These are phyloP conservation scores for Paecilomyces niveus DNA, from an alignment of 2,329 filamentous ascomycete species.

Conservation along the genomic window DNA sequence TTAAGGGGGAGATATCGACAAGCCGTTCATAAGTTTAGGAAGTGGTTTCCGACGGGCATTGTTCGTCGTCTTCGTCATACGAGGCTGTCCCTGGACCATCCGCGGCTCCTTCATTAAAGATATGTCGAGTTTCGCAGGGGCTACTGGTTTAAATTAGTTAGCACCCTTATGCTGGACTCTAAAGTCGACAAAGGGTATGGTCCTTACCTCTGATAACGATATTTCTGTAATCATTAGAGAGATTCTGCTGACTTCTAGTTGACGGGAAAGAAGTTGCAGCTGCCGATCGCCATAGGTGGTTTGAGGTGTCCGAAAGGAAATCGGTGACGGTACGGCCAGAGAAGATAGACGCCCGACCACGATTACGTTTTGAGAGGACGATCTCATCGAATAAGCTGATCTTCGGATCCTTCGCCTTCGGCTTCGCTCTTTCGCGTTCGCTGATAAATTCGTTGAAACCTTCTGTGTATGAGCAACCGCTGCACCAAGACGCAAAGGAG, in stretches of 20 bases:
- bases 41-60: slow-evolving; percentile 36
- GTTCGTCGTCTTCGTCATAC: slow-evolving; percentile 42
- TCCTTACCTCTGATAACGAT: slow-evolving; percentile 44
- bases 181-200: neutral
- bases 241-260: slow-evolving; percentile 38
- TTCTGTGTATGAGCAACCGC: slow-evolving; percentile 22
- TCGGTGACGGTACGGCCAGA: slow-evolving; percentile 42
- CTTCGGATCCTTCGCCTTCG: slow-evolving; percentile 45
- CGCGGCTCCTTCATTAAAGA: slow-evolving; percentile 87
- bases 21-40: slow-evolving; percentile 36
- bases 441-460: slow-evolving; percentile 58
- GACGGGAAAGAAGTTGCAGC: slow-evolving; percentile 50
- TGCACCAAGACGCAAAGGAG: neutral
- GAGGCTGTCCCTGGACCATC: slow-evolving; percentile 79
- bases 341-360: slow-evolving; percentile 52
- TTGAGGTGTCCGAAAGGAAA: slow-evolving; percentile 56
- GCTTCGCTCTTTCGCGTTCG: slow-evolving; percentile 50
- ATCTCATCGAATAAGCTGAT: slow-evolving; percentile 60
- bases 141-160: slow-evolving; percentile 1
- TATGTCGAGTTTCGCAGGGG: slow-evolving; percentile 75
- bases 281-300: slow-evolving; percentile 58
- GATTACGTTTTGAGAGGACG: slow-evolving; percentile 57
- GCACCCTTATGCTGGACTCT: neutral
- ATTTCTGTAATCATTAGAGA: slow-evolving; percentile 45
- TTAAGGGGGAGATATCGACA: slow-evolving; percentile 28